These are phyloP conservation scores for Agarophyton chilense DNA, from an alignment of 23 red algal species.

Conservation along the genomic window DNA sequence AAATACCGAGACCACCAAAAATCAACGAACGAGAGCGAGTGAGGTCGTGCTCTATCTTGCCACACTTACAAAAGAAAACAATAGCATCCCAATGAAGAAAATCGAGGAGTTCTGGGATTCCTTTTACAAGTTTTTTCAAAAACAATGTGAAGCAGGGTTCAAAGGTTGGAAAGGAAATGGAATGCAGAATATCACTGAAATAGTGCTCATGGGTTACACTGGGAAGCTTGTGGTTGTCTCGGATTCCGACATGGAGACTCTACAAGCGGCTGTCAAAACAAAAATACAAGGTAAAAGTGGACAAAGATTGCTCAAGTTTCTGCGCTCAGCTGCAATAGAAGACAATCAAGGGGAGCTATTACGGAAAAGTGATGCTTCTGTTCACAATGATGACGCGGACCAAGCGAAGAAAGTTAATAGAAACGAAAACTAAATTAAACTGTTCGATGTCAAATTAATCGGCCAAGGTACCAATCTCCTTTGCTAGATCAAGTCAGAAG, in stretches of 20 bases:
- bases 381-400: background rate
- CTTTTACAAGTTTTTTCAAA: background rate
- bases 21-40: background rate
- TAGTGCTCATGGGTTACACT: background rate
- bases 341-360: background rate
- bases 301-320: background rate
- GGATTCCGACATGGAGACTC: background rate
- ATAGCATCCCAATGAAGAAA: background rate
- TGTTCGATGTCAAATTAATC: no score
- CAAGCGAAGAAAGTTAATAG: background rate
- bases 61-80: background rate
- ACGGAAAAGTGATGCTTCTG: background rate
- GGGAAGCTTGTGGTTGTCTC: background rate
- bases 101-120: slow-evolving; percentile 22
- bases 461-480: no score
- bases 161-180: background rate
- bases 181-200: background rate
- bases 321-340: background rate
- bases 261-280: background rate
- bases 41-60: background rate
- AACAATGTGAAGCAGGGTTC: background rate
- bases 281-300: background rate
- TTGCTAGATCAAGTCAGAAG: no score
- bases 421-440: slow-evolving; percentile 23
- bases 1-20: background rate